Percentiles rank a stretch among this genome's conserved stretches.
Conservation (phyloP, 768 basidiomycete species). For the Melanogaster broomeanus region DNA sequence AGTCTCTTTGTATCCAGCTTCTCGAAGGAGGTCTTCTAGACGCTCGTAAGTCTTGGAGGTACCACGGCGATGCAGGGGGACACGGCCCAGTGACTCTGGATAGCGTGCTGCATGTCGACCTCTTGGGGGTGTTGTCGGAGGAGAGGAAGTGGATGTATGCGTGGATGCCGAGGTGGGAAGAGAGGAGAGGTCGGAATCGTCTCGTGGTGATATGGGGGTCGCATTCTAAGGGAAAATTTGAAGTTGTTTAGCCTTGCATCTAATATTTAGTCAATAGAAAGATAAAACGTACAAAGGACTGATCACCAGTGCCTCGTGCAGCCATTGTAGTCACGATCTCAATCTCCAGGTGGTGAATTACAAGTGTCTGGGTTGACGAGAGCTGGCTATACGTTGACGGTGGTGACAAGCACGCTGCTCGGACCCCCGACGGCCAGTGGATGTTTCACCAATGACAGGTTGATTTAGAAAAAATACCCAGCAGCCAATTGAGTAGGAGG, state of each 20-base stretch:
- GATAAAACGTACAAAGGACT: constrained; percentile 18
- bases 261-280: background rate
- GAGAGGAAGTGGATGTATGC: constrained; percentile 12
- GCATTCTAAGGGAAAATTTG: constrained; percentile 10
- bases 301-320: constrained; percentile 13
- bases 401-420: background rate
- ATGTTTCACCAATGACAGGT: constrained; percentile 1
- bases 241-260: constrained; percentile 11
- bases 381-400: background rate
- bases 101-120: constrained; percentile 50
- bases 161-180: constrained; percentile 10
- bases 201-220: constrained; percentile 3
- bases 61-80: constrained; percentile 76
- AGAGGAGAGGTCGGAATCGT: constrained; percentile 7
- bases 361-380: background rate
- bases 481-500: background rate
- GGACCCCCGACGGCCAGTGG: constrained; percentile 4
- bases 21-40: constrained; percentile 81
- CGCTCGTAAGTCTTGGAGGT: constrained; percentile 81
- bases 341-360: background rate
- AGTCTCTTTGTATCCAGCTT: constrained; percentile 93
- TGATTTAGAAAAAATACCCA: background rate
- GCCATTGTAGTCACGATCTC: constrained; percentile 18
- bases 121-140: constrained; percentile 43
- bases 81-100: constrained; percentile 59